Base-by-base conservation (phyloP, 2,329 filamentous ascomycete species). In the Calonectria fujianensis region DNA sequence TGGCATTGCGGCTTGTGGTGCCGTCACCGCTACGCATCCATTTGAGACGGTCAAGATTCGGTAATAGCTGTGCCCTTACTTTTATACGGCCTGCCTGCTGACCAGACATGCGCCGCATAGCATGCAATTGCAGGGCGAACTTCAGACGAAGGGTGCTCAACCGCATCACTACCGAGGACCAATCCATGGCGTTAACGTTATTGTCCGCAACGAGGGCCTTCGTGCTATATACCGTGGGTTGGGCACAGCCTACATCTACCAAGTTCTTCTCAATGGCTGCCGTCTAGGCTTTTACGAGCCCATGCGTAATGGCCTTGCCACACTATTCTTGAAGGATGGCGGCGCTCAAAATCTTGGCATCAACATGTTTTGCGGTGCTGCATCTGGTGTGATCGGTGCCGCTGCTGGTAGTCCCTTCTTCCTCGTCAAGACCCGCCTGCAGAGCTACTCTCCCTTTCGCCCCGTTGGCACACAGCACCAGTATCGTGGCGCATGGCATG, bases 31-130 rank as follows among this genome's bases (percentile, higher is more conserved):
- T 78, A 98, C 97, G 66, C 97, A 99, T 86, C 96, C 96, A 72
- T 98, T 98, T 88, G 97, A 99, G 87, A 98, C 96, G 16, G 96
- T 99, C 85, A 99, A 99, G 91, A 98, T 98, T 84, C 94, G 96
- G 94, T 96, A 89, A 83, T 89, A 79, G 83, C 54, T 31, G 39
- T 57, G 37, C 24, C 48, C 69, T 51, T 29, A 29, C n/a, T 24
- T 51, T 41, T 50, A 35, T 39, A 14, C 35, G 29, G 68, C 67
- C 24, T 41, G 32, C 35, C 66, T 11, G 29, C 74, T 76, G 57
- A 78, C 74, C 24, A 18, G 29, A 51, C 59, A 24, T 50, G 41
- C 31, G 41, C 35, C 54, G 37, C 41, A 35, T 41, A 96, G 95
- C 82, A 93, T 99, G 91, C 97, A 99, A 88, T 87, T 99, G 70